Conservation (phyloP, 2,329 filamentous ascomycete species). For the Sporothrix inflata region DNA sequence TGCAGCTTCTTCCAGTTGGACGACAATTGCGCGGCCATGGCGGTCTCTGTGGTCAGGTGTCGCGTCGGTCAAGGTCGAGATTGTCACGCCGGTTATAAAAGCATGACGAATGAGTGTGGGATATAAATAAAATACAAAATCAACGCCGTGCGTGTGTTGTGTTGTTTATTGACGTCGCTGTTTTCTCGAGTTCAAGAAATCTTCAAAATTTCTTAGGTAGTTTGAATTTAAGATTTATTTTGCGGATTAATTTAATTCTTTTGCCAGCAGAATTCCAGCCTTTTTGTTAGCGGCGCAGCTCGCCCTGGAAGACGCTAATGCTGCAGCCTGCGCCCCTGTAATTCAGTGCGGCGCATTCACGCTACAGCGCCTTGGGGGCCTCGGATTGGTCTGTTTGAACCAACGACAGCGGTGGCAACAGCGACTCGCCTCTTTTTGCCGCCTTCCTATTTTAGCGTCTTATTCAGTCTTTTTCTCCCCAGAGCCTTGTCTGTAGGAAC, state of each 20-base stretch:
- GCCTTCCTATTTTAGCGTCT: conserved; percentile 11
- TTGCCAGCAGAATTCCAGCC: background rate
- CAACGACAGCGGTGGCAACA: background rate
- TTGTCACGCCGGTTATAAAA: background rate
- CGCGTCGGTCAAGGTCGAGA: background rate
- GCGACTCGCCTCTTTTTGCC: background rate
- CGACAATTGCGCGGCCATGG: conserved; percentile 56
- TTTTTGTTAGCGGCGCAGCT: background rate
- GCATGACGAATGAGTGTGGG: background rate
- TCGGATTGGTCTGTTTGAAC: background rate
- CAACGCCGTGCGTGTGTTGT: background rate
- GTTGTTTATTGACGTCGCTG: background rate
- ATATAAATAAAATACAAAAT: background rate
- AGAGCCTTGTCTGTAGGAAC: background rate
- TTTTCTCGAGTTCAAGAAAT: background rate
- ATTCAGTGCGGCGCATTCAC: background rate
- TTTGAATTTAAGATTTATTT: conserved; percentile 13
- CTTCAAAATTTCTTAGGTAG: background rate
- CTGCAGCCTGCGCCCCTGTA: background rate
- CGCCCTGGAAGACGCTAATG: background rate
- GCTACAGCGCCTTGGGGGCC: background rate
- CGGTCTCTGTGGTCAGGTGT: background rate
- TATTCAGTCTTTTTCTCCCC: background rate
- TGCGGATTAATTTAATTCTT: conserved; percentile 2
- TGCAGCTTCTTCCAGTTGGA: conserved; percentile 82